These are phyloP conservation scores for Chlamydomonas incerta DNA, from an alignment of 139 green algal species.

Conservation along the genomic window DNA sequence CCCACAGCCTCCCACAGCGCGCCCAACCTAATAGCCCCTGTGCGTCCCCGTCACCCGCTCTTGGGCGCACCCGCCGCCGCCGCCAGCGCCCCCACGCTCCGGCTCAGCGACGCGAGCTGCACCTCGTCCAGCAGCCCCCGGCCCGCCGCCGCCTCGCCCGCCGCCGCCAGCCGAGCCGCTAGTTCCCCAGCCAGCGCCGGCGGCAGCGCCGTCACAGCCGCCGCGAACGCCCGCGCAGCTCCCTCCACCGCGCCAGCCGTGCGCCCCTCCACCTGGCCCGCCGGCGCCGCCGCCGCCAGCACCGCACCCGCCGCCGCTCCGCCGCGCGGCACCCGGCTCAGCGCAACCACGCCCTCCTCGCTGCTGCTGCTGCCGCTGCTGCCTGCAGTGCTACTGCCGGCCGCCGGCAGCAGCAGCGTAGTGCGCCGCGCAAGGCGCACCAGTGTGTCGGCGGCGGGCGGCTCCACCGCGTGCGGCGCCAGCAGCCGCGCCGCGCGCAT, in stretches of 20 bases:
- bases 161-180: background rate
- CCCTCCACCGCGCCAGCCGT: conserved; percentile 5
- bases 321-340: background rate
- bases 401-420: conserved; percentile 8
- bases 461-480: background rate
- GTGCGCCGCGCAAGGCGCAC: conserved; percentile 11
- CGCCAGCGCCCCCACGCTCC: background rate
- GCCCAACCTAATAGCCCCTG: too few relatives aligned
- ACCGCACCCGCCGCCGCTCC: conserved; percentile 1
- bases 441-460: background rate
- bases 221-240: background rate
- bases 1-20: too few relatives aligned
- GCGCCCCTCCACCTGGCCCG: background rate
- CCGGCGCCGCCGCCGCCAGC: conserved; percentile 5
- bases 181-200: background rate
- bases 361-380: too few relatives aligned
- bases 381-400: background rate
- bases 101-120: conserved; percentile 2
- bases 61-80: background rate
- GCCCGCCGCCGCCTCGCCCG: background rate
- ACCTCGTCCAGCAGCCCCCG: conserved; percentile 23
- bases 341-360: background rate
- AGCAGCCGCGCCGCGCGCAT: conserved; percentile 23
- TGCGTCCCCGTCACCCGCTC: too few relatives aligned
- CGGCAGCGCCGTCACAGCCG: background rate